These are phyloP conservation scores for Ilex aquifolium DNA, from an alignment of 257 asterid species.

Conservation along the genomic window DNA sequence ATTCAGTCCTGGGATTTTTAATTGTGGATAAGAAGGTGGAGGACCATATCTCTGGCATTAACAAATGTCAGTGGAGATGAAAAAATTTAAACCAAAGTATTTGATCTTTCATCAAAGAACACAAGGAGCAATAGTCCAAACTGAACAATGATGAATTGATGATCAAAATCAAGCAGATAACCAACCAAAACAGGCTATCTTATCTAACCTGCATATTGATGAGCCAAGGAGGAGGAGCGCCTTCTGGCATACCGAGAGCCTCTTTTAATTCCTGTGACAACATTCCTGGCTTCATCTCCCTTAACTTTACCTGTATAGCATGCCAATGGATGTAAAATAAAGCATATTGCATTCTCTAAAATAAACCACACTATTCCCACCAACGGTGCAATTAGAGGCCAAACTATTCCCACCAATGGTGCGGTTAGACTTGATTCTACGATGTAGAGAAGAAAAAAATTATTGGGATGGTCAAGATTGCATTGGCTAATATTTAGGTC, in stretches of 20 bases:
- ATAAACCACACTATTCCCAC: too few species aligned
- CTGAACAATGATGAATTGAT: too few species aligned
- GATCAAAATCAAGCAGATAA: too few species aligned
- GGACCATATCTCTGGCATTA: constrained; percentile 84
- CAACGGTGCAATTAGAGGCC: too few species aligned
- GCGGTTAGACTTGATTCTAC: too few species aligned
- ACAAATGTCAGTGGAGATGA: not conserved
- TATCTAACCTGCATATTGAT: constrained; percentile 82
- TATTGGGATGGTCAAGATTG: too few species aligned
- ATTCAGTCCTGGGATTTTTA: constrained; percentile 87
- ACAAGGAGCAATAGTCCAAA: too few species aligned
- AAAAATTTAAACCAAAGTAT: constrained; percentile 1
- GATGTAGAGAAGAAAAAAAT: too few species aligned
- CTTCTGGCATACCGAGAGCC: constrained; percentile 97
- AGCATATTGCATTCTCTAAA: too few species aligned
- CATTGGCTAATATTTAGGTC: too few species aligned
- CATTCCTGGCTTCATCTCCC: constrained; percentile 92
- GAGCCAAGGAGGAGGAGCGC: constrained; percentile 99
- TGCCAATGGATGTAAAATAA: constrained; percentile 5
- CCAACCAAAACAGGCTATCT: not conserved
- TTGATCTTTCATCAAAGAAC: constrained; percentile 1
- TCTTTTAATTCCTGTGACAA: constrained; percentile 82
- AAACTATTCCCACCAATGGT: too few species aligned
- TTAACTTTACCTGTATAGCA: constrained; percentile 60
- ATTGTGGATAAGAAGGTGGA: constrained; percentile 92